Evolutionary conservation across 805 yeast genomes (phyloP).

Genomic region (Metschnikowia corniflorae): DNA sequence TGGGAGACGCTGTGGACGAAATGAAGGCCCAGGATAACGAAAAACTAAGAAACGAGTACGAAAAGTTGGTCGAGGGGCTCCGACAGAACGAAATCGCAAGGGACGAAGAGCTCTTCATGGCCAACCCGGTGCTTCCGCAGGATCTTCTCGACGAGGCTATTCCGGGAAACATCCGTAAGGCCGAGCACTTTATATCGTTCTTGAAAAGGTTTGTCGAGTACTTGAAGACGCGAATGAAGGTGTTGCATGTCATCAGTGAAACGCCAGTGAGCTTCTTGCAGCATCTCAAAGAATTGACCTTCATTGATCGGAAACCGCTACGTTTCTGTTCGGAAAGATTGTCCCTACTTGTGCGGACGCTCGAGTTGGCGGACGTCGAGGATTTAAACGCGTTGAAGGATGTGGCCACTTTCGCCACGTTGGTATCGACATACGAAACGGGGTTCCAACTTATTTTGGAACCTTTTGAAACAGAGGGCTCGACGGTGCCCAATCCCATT

Average conservation of each 20-base stretch:
- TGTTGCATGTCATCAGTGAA: slow-evolving; percentile 94
- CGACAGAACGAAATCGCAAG: slow-evolving; percentile 71
- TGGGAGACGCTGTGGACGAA: slow-evolving; percentile 78
- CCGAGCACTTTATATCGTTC: slow-evolving; percentile 94
- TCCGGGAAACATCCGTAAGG: slow-evolving; percentile 96
- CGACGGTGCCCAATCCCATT: slow-evolving; percentile 95
- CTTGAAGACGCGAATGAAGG: slow-evolving; percentile 95
- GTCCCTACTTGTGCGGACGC: slow-evolving; percentile 81
- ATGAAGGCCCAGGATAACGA: slow-evolving; percentile 80
- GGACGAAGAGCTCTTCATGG: slow-evolving; percentile 66
- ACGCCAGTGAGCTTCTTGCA: slow-evolving; percentile 91
- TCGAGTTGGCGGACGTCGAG: slow-evolving; percentile 84
- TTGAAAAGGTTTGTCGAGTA: slow-evolving; percentile 91
- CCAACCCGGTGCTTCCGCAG: slow-evolving; percentile 81
- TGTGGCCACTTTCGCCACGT: slow-evolving; percentile 93
- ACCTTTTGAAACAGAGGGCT: slow-evolving; percentile 91
- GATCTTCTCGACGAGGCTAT: slow-evolving; percentile 89
- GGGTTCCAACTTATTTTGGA: slow-evolving; percentile 91
- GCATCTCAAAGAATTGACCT: slow-evolving; percentile 90
- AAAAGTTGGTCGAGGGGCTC: slow-evolving; percentile 83
- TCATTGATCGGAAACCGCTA: slow-evolving; percentile 87
- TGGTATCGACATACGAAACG: slow-evolving; percentile 89
- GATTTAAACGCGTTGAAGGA: slow-evolving; percentile 92
- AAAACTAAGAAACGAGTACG: slow-evolving; percentile 85
- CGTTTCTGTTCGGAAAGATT: slow-evolving; percentile 89